Evolutionary conservation across 139 green algal species (phyloP), one percentile per base, ranked within the genome.

Genomic region (Tetradesmus lagerheimii): DNA sequence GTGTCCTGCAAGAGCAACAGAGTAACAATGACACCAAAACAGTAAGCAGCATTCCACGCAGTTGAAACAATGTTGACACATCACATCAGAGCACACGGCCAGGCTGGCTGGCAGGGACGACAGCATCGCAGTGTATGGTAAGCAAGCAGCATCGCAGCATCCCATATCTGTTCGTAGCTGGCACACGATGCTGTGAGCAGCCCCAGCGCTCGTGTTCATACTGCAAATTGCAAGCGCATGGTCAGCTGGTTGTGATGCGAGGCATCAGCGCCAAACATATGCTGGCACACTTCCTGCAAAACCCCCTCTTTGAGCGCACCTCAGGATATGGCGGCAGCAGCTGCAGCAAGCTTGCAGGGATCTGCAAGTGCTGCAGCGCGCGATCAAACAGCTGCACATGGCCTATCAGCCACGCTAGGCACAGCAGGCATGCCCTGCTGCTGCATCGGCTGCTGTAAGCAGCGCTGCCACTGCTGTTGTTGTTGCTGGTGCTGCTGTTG

Each of bases 331-430:
- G 83, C 25, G 62, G 83, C 38, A 88, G 25, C 38, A 88, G 41
- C 27, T 29, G 62, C 83, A 81, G 64, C 62, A 88, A 23, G 37
- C 41, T 41, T 27, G 35, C 29, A 53, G 83, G 83, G 15, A 88
- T n/a, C 83, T 88, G 83, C 83, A 88, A 38, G 37, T 88, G 64
- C 83, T 81, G 37, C 64, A 88, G 27, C 35, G 83, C 64, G 12
- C 64, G 15, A 4, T 88, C 83, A 64, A 88, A 88, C 62, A 88
- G 83, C 27, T 64, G 43, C 35, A 64, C 83, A 31, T 88, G 41
- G 8, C 38, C 50, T 34, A 88, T 80, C 16, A 88, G 64, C 83
- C 83, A 88, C 9, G 64, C 62, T 1, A 88, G 64, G 5, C 43
- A 50, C 83, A 88, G 25, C 41, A 88, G n/a, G 64, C 37, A 62